Evolutionary conservation across 1,284 basidiomycete genomes (phyloP), one percentile per base, ranked within the genome.

Genomic region (Ganoderma multipileum): DNA sequence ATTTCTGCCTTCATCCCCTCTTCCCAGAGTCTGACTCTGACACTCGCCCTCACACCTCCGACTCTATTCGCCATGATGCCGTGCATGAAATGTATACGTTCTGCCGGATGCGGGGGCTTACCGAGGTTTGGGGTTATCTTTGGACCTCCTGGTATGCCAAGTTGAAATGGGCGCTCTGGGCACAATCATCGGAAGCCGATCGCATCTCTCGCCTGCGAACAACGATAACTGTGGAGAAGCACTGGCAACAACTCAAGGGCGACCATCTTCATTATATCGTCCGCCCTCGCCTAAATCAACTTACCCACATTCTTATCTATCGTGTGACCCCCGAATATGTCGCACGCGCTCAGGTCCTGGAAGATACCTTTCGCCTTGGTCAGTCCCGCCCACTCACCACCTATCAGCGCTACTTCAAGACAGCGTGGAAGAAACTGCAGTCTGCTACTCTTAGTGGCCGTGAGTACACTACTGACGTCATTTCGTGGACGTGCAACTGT

Each of bases 41-140:
- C 36, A 11, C 8, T 2, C 47, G n/a, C 9, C 52, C 52, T 14
- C 26, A 30, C 12, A 54, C 26, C 4, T 28, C 52, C 0, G 61
- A 69, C 2, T 52, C 66, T 1, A 72, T 74, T 18, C 65, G 61
- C 3, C 54, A 66, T 2, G 69, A 71, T 50, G 66, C 68, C 1
- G 70, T 71, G 12, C 2, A 38, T 3, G 72, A 73, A 47, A 71
- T 71, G 69, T 74, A 74, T 36, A 60, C 36, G 0, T 66, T 71
- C 39, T 74, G 73, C 63, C 23, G 66, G 28, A 5, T 23, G 0
- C 72, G 71, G 38, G 36, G 60, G 23, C 63, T 74, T 3, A 2
- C 41, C 0, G 71, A 74, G 44, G 69, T 72, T 1, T 74, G 71
- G 73, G 73, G 69, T 6, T 74, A 74, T 61, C 58, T 74, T 0